A percentile compares a stretch with the other conserved stretches of the same genome.
phyloP scores from a whole-genome alignment of 495 filamentous ascomycete species.

The Poronia punctata region DNA sequence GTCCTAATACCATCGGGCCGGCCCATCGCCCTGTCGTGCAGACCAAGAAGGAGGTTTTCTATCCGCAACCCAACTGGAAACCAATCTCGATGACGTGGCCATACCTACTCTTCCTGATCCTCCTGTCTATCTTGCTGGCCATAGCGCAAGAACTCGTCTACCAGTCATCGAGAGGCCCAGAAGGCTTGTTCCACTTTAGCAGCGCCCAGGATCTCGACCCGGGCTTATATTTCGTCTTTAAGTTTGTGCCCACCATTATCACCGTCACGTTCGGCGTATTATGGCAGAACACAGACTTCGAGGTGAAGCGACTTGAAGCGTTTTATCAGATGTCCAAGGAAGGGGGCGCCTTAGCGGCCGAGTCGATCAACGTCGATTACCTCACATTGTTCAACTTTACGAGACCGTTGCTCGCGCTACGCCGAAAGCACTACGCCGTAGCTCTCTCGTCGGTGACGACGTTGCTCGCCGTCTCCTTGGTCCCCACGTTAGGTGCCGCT shows the following conservation, averaged over 20 bases:
- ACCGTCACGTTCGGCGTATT: constrained; percentile 65
- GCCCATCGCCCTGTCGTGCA: constrained; percentile 25
- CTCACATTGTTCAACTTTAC: constrained; percentile 57
- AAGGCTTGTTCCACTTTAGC: constrained; percentile 43
- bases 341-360: constrained; percentile 54
- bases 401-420: constrained; percentile 53
- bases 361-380: constrained; percentile 69
- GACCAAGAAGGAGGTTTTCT: constrained; percentile 38
- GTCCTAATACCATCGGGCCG: constrained; percentile 16
- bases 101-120: constrained; percentile 48
- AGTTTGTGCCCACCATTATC: constrained; percentile 63
- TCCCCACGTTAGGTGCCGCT: constrained; percentile 56
- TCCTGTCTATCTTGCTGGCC: constrained; percentile 50
- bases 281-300: constrained; percentile 69
- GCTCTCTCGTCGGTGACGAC: constrained; percentile 54
- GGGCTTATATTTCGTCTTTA: constrained; percentile 57
- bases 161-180: constrained; percentile 40
- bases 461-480: constrained; percentile 54
- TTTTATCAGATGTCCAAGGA: constrained; percentile 66
- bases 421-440: constrained; percentile 58
- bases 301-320: constrained; percentile 66
- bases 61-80: constrained; percentile 62
- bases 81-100: constrained; percentile 63
- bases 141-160: constrained; percentile 54
- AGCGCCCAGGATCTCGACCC: constrained; percentile 43